Evolutionary conservation across 306 rosid species (phyloP).

Genomic region (Prunus dulcis): DNA sequence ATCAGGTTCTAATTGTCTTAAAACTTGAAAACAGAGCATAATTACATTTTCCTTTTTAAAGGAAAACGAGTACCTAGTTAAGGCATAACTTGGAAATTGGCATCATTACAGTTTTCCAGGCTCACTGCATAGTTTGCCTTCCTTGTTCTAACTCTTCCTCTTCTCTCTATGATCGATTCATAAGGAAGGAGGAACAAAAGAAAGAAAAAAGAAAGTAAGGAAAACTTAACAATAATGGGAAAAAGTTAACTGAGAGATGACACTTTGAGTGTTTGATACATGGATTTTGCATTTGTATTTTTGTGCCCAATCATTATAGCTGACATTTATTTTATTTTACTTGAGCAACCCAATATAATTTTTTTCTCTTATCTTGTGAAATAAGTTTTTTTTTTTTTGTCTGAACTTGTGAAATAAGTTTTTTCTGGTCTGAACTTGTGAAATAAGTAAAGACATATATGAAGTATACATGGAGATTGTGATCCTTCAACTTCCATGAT

Average conservation of each 20-base stretch:
- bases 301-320: constrained; percentile 1
- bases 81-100: no score
- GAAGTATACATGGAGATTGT: neutral
- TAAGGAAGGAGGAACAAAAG: no score
- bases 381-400: no score
- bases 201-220: no score
- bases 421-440: neutral
- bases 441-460: neutral
- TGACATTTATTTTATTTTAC: neutral
- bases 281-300: neutral
- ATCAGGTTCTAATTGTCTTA: neutral
- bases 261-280: neutral
- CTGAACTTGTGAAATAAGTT: no score
- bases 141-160: no score
- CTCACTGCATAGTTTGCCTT: no score
- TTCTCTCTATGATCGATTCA: no score
- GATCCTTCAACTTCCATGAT: constrained; percentile 3
- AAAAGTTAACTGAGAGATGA: no score
- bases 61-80: neutral
- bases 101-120: no score
- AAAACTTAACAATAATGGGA: no score
- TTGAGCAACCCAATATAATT: neutral
- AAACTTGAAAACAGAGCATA: neutral
- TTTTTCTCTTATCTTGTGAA: neutral
- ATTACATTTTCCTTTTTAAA: neutral